Base-by-base conservation (phyloP, 495 filamentous ascomycete genomes). In the Umbilicaria muhlenbergii region DNA sequence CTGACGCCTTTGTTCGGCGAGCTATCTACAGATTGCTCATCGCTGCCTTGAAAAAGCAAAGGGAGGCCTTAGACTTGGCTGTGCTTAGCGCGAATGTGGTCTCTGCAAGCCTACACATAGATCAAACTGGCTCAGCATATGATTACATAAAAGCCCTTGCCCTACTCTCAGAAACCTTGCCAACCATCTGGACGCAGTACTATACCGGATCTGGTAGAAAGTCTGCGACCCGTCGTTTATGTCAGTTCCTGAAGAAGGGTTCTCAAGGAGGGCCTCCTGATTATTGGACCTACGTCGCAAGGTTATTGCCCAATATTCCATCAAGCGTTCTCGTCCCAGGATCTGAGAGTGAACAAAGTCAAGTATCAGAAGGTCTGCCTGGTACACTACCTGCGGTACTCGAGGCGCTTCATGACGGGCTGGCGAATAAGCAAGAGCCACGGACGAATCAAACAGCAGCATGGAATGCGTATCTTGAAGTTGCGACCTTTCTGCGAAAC, bases 211-310 rank as follows among this genome's bases (percentile, higher is more conserved):
- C 44, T 7, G 67, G 68, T 43, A 89, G 86, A 54, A 81, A 75
- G 34, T 65, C 78, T 19, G 69, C 79, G 0, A 61, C 77, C 1
- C 70, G 71, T 28, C 68, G 77, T 21, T 52, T 98, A 3, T 70
- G 67, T 31, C 66, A 74, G 15, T 92, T 92, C 51, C 64, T 95
- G n/a, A 75, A 80, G 43, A 78, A 77, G 51, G 91, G 92, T 37
- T 92, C 88, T 1, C 81, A 93, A 50, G 74, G 73, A 7, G 76
- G 80, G 11, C 60, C 73, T 2, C 59, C 67, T 2, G 70, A 70
- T 4, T 94, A 75, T 56, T 98, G 91, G 91, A 51, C 61, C 13
- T 71, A 73, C 3, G 49, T 93, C 32, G 61, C 67, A 35, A 63
- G 62, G 18, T 54, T 94, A 1, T 52, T 95, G 32, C 53, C 62